Base-by-base conservation (phyloP, 441 rosid species). In the Kokia cookei region DNA sequence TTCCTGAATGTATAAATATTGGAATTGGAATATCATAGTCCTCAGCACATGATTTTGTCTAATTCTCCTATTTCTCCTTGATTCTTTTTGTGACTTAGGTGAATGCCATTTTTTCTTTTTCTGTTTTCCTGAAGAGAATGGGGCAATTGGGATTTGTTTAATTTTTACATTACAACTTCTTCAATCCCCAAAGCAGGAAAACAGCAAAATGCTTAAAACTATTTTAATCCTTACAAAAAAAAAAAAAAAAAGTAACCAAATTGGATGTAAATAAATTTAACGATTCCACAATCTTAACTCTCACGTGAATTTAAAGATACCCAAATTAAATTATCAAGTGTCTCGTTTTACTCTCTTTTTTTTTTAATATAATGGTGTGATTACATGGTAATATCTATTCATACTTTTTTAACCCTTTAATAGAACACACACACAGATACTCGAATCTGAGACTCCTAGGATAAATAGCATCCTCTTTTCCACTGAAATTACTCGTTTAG, bases 41-140 rank as follows among this genome's bases (percentile, higher is more conserved):
- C 7, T 47, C 45, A 50, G 4, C 83, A 77, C 85, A 47, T 77
- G 81, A 54, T 73, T 69, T 69, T 77, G 77, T 64, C 70, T 43
- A 65, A 12, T 35, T 32, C 37, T 35, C 27, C 12, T 8, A 57
- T 71, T 66, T 47, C 6, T 37, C 12, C 32, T 53, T 60, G 0
- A 62, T 22, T 63, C 29, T 69, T 32, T 47, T 69, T 2, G 26
- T 27, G 24, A 50, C 26, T 45, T 50, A 17, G 26, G 12, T 17
- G 48, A 63, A 13, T 0, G 11, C 0, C 71, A 50, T 75, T 47
- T 60, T 37, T 19, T 19, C 22, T 19, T 19, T 19, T 19, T 19
- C 22, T 19, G 0, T 19, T 19, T 19, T 19, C 0, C 22, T 0
- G 0, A 60, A 60, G 14, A 4, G 42, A 43, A 8, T 22, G 9